Conservation (phyloP, 495 filamentous ascomycete genomes). For the Opeltia flavorubescens region DNA sequence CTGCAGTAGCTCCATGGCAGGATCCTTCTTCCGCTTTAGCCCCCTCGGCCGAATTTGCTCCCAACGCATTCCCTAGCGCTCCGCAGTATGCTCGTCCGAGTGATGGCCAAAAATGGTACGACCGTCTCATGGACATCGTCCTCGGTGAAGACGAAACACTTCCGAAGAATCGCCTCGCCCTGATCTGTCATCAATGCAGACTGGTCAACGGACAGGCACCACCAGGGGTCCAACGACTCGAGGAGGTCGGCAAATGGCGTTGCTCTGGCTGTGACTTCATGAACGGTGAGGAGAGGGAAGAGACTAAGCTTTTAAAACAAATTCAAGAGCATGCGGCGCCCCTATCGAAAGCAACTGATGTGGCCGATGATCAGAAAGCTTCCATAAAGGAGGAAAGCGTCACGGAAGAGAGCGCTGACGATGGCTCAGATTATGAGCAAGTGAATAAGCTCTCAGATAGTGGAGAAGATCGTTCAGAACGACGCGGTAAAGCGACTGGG, state of each 20-base stretch:
- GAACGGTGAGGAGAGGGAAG: conserved; percentile 73
- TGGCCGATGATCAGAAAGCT: not conserved
- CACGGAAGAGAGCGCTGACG: not conserved
- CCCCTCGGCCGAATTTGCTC: conserved; percentile 33
- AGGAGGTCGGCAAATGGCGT: conserved; percentile 78
- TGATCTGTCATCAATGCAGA: conserved; percentile 73
- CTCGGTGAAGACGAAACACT: conserved; percentile 91
- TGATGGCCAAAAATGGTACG: conserved; percentile 67
- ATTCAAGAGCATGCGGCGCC: conserved; percentile 19
- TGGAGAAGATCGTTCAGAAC: not conserved
- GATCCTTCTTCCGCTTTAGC: conserved; percentile 7
- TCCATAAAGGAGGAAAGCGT: too few species aligned
- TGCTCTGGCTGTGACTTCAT: conserved; percentile 72
- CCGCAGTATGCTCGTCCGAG: conserved; percentile 31
- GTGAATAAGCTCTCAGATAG: conserved; percentile 3
- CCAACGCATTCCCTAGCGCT: conserved; percentile 41
- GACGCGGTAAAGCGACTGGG: not conserved
- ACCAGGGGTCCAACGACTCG: conserved; percentile 61
- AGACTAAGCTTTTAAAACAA: conserved; percentile 40
- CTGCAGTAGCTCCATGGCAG: conserved; percentile 7
- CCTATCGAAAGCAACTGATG: not conserved
- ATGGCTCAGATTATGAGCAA: conserved; percentile 1
- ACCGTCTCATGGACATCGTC: conserved; percentile 79
- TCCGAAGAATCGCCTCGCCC: conserved; percentile 74
- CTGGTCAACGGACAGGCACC: conserved; percentile 95